These are phyloP conservation scores for Kodamaea sagamina DNA, from an alignment of 805 yeast genomes.

Conservation along the genomic window DNA sequence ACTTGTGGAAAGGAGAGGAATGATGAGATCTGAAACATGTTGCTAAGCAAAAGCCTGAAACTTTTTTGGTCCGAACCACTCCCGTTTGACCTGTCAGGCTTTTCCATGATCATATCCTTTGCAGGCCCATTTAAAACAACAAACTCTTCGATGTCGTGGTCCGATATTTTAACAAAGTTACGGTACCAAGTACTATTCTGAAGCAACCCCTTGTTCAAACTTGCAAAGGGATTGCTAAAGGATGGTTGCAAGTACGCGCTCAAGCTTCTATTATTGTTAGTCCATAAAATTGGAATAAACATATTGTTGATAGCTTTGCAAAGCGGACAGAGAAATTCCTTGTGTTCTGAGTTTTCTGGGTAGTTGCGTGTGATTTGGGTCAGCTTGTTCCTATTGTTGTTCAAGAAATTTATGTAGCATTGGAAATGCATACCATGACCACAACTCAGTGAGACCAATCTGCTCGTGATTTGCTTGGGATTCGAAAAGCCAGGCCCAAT, in stretches of 20 bases:
- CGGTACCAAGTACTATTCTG: slow-evolving; percentile 28
- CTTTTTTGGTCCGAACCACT: slow-evolving; percentile 23
- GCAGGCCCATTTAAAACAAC: slow-evolving; percentile 30
- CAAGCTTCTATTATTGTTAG: slow-evolving; percentile 43
- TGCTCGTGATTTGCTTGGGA: slow-evolving; percentile 36
- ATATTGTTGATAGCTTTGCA: slow-evolving; percentile 86
- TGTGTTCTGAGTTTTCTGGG: slow-evolving; percentile 70
- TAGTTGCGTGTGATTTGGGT: slow-evolving; percentile 78
- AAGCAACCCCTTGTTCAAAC: slow-evolving; percentile 16
- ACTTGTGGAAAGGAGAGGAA: slow-evolving; percentile 41
- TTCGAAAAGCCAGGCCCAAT: slow-evolving; percentile 75
- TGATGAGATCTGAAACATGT: slow-evolving; percentile 38
- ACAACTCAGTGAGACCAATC: slow-evolving; percentile 68
- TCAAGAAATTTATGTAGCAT: slow-evolving; percentile 68
- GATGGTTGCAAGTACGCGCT: slow-evolving; percentile 21
- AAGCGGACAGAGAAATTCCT: slow-evolving; percentile 84
- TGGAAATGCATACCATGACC: slow-evolving; percentile 91
- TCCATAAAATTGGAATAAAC: slow-evolving; percentile 76
- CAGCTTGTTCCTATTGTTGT: slow-evolving; percentile 54
- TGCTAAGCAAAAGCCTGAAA: slow-evolving; percentile 31
- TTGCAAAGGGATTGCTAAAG: slow-evolving; percentile 17
- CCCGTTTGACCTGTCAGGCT: slow-evolving; percentile 13
- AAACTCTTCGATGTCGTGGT: slow-evolving; percentile 25
- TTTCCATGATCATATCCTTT: slow-evolving; percentile 29
- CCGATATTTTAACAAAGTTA: slow-evolving; percentile 22